phyloP scores from a whole-genome alignment of 129 eudicot species.

The Chrysanthemum seticuspe region DNA sequence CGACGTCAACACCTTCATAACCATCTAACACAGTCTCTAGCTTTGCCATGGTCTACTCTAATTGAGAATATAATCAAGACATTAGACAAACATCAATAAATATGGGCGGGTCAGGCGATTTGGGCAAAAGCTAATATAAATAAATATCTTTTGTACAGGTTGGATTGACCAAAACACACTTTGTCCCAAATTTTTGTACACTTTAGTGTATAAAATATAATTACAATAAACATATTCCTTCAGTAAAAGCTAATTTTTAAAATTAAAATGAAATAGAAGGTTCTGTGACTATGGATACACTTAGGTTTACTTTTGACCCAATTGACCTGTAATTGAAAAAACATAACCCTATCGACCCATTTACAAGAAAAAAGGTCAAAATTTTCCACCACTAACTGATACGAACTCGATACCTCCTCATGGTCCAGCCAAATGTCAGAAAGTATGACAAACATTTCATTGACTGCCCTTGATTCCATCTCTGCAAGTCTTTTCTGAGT shows the following conservation, averaged over 20 bases:
- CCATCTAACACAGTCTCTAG: constrained; percentile 75
- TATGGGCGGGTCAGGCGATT: not conserved
- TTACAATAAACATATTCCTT: too few relatives aligned
- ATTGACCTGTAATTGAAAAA: not conserved
- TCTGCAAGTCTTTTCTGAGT: constrained; percentile 71
- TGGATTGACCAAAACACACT: too few relatives aligned
- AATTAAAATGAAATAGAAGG: too few relatives aligned
- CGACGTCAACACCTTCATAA: constrained; percentile 76
- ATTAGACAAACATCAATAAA: constrained; percentile 34
- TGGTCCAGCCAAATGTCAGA: constrained; percentile 88
- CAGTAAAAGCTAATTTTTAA: too few relatives aligned
- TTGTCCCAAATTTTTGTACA: too few relatives aligned
- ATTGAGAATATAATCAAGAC: constrained; percentile 25
- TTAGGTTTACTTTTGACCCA: not conserved
- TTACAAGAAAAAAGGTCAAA: too few relatives aligned
- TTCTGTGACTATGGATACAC: too few relatives aligned
- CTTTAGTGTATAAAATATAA: too few relatives aligned
- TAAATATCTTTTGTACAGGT: too few relatives aligned
- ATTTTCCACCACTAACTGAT: constrained; percentile 3
- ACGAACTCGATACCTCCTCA: constrained; percentile 58
- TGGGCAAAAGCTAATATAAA: not conserved
- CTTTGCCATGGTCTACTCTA: constrained; percentile 81
- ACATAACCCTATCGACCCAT: not conserved
- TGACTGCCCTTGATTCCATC: constrained; percentile 73
- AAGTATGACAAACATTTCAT: constrained; percentile 91